Percentiles rank a stretch among this genome's conserved stretches.
Evolutionary conservation across 2,329 filamentous ascomycete species (phyloP).

Genomic region (Metarhizium humberi): DNA sequence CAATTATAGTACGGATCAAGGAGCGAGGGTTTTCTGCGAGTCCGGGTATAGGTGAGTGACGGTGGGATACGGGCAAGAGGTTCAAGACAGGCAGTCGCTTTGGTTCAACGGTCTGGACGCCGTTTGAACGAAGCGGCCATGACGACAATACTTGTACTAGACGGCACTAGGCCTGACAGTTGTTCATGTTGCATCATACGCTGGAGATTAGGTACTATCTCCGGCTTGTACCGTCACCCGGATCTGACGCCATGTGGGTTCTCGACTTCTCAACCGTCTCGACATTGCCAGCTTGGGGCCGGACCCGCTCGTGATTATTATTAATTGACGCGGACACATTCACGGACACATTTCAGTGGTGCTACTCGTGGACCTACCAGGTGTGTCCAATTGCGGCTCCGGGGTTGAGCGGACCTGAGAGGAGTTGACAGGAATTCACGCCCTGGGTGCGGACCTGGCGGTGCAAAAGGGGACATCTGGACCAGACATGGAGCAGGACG

Average conservation of each 20-base stretch:
- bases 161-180: background rate
- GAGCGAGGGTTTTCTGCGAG: too few relatives aligned
- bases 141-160: background rate
- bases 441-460: too few relatives aligned
- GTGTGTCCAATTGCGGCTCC: background rate
- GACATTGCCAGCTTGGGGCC: background rate
- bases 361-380: too few relatives aligned
- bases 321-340: background rate
- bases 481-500: too few relatives aligned
- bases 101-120: background rate
- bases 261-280: background rate
- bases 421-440: background rate
- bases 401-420: background rate
- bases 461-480: too few relatives aligned
- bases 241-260: background rate
- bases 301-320: background rate
- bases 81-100: too few relatives aligned
- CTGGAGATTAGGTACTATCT: constrained; percentile 5
- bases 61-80: too few relatives aligned
- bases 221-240: background rate
- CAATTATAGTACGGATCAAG: too few relatives aligned
- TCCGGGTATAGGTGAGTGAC: too few relatives aligned
- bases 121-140: background rate
- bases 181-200: background rate
- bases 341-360: too few relatives aligned